phyloP scores from a whole-genome alignment of 371 early-diverging fungal species.

The Mucor lusitanicus region DNA sequence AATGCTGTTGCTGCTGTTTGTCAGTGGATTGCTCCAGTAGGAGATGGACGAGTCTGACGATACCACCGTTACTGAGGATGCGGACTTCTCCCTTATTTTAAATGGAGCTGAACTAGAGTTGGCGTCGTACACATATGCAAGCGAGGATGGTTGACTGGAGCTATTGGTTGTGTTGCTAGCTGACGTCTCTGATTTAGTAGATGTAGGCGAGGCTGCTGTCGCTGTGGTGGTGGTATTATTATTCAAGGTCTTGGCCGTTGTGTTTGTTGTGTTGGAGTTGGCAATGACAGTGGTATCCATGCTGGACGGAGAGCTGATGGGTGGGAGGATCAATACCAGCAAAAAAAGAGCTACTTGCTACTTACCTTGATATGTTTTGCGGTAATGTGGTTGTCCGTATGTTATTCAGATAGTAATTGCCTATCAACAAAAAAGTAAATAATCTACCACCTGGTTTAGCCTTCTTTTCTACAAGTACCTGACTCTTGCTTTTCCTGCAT shows the following conservation, averaged over 20 bases:
- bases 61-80: constrained; percentile 36
- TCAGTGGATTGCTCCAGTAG: constrained; percentile 31
- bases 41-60: constrained; percentile 36
- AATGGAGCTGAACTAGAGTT: constrained; percentile 38
- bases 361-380: constrained; percentile 15
- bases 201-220: constrained; percentile 21
- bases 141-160: constrained; percentile 33
- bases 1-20: not conserved
- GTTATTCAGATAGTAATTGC: not conserved
- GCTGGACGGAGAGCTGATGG: not conserved
- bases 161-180: constrained; percentile 22
- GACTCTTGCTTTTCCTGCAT: constrained; percentile 27
- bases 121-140: constrained; percentile 40
- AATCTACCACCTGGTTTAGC: constrained; percentile 3
- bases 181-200: constrained; percentile 20
- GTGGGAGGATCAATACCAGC: not conserved
- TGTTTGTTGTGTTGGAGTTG: not conserved
- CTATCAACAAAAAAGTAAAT: constrained; percentile 10
- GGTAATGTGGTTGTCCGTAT: constrained; percentile 11
- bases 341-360: not conserved
- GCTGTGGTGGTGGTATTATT: not conserved
- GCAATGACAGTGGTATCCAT: not conserved
- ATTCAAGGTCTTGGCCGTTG: not conserved
- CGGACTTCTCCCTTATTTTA: constrained; percentile 42
- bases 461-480: not conserved